Evolutionary conservation across 2,329 filamentous ascomycete species (phyloP), one percentile per base, ranked within the genome.

Genomic region (Alternaria solani): DNA sequence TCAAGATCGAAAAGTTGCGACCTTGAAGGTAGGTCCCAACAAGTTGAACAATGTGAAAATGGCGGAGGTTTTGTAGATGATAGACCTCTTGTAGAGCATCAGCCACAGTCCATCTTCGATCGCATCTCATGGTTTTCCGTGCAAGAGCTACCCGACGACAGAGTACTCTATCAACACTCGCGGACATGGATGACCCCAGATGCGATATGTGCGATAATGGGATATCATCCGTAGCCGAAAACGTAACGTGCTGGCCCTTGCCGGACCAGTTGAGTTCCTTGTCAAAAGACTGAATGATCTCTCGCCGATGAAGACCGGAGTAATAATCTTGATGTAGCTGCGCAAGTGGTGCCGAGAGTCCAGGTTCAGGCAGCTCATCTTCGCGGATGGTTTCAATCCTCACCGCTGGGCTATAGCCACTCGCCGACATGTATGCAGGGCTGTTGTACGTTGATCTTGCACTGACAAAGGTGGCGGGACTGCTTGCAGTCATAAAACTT

Each of bases 261-360:
- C 68, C 67, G 11, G 70, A 72, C 68, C 68, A 72, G 25, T 70
- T 67, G 8, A 65, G 32, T 32, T 67, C 65, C 14, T 55, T 53
- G 4, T 66, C 52, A n/a, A 51, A 58, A 7, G 59, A 53, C 26
- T 51, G 44, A 4, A 52, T 25, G 26, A 57, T 43, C 11, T 55
- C 25, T 26, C 38, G 28, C 26, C 26, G 8, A 1, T 11, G 38
- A 20, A 62, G 56, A 5, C 0, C 28, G 2, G 3, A 6, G 20
- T 51, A 51, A 5, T 57, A 62, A 30, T 57, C 47, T 6, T 34
- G 8, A 1, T 39, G 26, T n/a, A 59, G 3, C 14, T 49, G 14
- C 7, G 5, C 0, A 7, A 54, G 32, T 1, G 25, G 53, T 14
- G 39, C 16, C 1, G 58, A 4, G 2, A 61, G 25, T 11, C n/a